phyloP scores from a whole-genome alignment of 139 green algal genomes.

The Auxenochlorella pyrenoidosa region DNA sequence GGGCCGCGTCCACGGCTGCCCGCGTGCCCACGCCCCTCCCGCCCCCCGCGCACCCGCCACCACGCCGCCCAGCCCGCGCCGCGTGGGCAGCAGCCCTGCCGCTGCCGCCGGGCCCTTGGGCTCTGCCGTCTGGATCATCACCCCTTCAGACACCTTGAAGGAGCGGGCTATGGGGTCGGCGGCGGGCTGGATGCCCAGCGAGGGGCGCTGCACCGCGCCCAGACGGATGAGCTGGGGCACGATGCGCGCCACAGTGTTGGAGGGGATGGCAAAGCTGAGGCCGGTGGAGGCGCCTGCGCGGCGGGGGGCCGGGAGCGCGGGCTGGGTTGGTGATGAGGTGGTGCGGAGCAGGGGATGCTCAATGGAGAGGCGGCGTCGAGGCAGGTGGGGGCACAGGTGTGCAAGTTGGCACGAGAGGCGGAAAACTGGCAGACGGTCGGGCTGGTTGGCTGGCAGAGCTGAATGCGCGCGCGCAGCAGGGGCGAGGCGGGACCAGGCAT shows the following conservation, averaged over 20 bases:
- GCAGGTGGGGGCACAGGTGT: background rate
- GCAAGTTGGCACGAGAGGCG: background rate
- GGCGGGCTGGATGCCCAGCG: conserved; percentile 28
- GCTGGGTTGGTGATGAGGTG: background rate
- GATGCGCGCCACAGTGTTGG: conserved; percentile 68
- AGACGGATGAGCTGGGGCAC: conserved; percentile 88
- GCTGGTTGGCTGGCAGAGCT: no score
- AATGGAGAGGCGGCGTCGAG: no score
- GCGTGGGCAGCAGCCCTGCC: conserved; percentile 73
- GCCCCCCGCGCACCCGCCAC: conserved; percentile 22
- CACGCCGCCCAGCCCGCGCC: conserved; percentile 71
- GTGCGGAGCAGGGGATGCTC: background rate
- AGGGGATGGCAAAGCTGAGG: conserved; percentile 89
- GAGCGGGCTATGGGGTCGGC: conserved; percentile 65
- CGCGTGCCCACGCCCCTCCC: background rate
- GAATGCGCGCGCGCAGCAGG: background rate
- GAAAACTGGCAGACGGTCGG: background rate
- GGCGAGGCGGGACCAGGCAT: background rate
- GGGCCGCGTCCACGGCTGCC: background rate
- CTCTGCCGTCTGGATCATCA: conserved; percentile 68
- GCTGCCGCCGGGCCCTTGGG: conserved; percentile 57
- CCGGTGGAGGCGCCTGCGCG: conserved; percentile 63
- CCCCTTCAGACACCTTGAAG: conserved; percentile 60
- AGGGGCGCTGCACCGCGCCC: conserved; percentile 47
- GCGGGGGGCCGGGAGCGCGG: background rate